Conservation (phyloP, 2,329 filamentous ascomycete species). For the Lizonia empirigonia region DNA sequence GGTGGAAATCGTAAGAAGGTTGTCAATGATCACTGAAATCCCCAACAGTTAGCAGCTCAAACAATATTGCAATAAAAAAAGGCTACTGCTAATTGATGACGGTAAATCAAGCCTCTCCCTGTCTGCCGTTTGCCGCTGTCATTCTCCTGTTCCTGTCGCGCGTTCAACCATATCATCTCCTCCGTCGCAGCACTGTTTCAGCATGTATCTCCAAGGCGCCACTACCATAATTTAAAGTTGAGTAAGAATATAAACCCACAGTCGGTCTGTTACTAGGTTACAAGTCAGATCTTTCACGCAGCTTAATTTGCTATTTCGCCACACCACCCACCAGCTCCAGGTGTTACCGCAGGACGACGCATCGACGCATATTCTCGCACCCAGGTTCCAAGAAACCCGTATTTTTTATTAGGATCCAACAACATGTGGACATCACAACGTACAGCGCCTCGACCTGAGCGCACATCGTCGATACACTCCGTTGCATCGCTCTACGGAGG, state of each 20-base stretch:
- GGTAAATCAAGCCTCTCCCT: neutral
- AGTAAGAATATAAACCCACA: constrained; percentile 9
- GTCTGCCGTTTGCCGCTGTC: constrained; percentile 16
- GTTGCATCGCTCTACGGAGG: constrained; percentile 36
- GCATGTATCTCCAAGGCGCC: constrained; percentile 22
- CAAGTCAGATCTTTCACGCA: neutral
- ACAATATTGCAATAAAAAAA: neutral
- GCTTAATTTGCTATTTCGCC: neutral
- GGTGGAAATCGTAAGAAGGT: neutral
- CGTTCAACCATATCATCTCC: constrained; percentile 10
- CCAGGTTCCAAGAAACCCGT: neutral
- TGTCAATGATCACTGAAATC: neutral
- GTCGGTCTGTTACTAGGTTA: neutral
- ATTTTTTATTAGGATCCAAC: neutral
- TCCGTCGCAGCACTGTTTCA: constrained; percentile 46
- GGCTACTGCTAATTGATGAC: neutral
- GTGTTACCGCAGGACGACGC: neutral
- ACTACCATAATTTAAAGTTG: constrained; percentile 25
- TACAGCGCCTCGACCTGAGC: constrained; percentile 31
- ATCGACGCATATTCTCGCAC: neutral
- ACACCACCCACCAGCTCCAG: neutral
- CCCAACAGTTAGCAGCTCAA: neutral
- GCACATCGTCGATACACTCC: constrained; percentile 40
- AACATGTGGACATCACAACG: constrained; percentile 45
- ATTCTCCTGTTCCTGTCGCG: constrained; percentile 11